These are phyloP conservation scores for Neofusicoccum kwambonambiense DNA, from an alignment of 2,329 filamentous ascomycete genomes.

Conservation along the genomic window DNA sequence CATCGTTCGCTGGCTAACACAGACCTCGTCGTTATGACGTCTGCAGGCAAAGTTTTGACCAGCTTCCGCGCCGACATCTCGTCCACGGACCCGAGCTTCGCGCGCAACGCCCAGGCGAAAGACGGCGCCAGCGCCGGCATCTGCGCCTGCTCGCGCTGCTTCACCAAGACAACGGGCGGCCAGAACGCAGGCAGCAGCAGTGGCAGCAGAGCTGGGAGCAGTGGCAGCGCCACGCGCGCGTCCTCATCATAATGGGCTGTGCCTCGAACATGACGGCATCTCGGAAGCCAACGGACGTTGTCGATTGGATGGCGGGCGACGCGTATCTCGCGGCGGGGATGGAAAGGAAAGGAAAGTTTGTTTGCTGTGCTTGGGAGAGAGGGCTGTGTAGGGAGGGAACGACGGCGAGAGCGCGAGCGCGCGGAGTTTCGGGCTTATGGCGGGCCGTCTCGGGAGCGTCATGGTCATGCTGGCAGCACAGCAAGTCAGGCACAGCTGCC, in stretches of 20 bases:
- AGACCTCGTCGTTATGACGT: background rate
- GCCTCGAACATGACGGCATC: no score
- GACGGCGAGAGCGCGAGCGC: no score
- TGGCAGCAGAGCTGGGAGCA: background rate
- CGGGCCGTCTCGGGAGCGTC: background rate
- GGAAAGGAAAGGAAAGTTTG: no score
- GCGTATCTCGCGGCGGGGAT: no score
- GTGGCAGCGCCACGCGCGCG: background rate
- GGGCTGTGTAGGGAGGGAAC: no score
- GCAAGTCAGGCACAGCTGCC: background rate
- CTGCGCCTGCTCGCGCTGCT: conserved; percentile 11
- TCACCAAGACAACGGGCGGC: background rate
- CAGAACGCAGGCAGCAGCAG: background rate
- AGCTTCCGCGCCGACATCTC: conserved; percentile 7
- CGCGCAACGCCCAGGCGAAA: background rate
- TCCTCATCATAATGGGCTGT: background rate
- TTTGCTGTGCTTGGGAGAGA: no score
- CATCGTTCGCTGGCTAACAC: background rate
- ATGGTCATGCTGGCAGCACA: background rate
- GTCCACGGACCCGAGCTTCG: conserved; percentile 9
- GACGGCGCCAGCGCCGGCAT: background rate
- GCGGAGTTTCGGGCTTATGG: conserved; percentile 2
- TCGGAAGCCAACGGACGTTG: no score
- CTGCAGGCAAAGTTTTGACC: background rate
- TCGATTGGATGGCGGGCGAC: no score